Percentiles rank a stretch among this genome's conserved stretches.
Evolutionary conservation across 2,329 filamentous ascomycete species (phyloP).

Genomic region (Magnaporthiopsis poae): DNA sequence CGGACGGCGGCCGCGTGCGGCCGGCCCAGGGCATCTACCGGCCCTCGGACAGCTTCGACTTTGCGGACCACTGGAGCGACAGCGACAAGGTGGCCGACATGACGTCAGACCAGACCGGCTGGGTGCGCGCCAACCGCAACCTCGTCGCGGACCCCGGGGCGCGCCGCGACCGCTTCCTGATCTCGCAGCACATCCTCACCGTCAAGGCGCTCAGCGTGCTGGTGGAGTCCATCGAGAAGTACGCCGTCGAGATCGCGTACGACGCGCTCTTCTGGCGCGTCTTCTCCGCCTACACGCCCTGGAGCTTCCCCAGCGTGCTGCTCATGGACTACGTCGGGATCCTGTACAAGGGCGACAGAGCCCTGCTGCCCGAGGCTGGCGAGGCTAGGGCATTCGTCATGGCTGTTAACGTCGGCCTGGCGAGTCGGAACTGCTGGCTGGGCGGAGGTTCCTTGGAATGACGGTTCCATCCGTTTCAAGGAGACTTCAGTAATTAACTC

Average conservation of each 20-base stretch:
- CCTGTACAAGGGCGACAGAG: constrained; percentile 5
- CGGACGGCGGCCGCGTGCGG: constrained; percentile 19
- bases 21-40: constrained; percentile 23
- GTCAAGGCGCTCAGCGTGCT: constrained; percentile 16
- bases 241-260: constrained; percentile 24
- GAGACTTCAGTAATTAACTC: background rate
- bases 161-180: constrained; percentile 17
- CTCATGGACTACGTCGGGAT: constrained; percentile 12
- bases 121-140: constrained; percentile 17
- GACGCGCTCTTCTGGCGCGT: constrained; percentile 26
- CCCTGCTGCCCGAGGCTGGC: background rate
- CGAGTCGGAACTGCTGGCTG: constrained; percentile 8
- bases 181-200: constrained; percentile 24
- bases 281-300: constrained; percentile 14
- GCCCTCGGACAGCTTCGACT: constrained; percentile 13
- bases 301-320: constrained; percentile 15
- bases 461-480: background rate
- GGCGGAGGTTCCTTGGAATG: constrained; percentile 4
- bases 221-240: constrained; percentile 19
- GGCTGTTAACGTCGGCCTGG: constrained; percentile 9
- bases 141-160: constrained; percentile 17
- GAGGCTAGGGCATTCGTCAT: constrained; percentile 8
- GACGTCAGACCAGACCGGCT: constrained; percentile 9
- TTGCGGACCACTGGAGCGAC: constrained; percentile 24
- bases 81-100: constrained; percentile 10